These are phyloP conservation scores for Yamadazyma atmosphaerica DNA, from an alignment of 1,139 yeast species.

Conservation along the genomic window DNA sequence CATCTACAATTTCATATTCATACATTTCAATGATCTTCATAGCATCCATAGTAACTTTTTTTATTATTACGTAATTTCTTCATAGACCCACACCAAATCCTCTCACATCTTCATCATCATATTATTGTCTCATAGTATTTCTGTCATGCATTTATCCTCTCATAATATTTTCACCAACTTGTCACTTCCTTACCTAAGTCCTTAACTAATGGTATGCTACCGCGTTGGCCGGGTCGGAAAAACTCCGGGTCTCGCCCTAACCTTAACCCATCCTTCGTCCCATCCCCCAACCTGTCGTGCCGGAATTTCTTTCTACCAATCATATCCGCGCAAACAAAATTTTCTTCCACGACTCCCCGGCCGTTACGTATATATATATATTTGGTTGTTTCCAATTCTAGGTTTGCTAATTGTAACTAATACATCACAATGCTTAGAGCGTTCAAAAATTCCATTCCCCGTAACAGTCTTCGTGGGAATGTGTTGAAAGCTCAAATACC, in stretches of 20 bases:
- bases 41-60: no score
- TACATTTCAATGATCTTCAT: no score
- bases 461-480: conserved; percentile 38
- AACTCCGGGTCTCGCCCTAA: not conserved
- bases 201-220: no score
- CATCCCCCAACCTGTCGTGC: not conserved
- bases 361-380: not conserved
- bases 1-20: no score
- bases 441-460: conserved; percentile 41
- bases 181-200: no score
- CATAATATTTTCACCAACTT: no score
- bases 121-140: no score
- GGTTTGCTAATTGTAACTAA: not conserved
- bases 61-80: no score
- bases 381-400: not conserved
- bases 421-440: conserved; percentile 47
- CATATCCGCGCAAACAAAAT: conserved; percentile 8
- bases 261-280: not conserved
- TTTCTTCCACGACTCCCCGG: not conserved
- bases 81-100: no score
- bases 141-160: no score
- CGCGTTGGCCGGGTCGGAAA: no score
- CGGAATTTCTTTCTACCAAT: conserved; percentile 8
- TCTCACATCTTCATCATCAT: no score
- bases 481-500: conserved; percentile 19